phyloP scores from a whole-genome alignment of 805 yeast genomes.

The Starmerella stellata region DNA sequence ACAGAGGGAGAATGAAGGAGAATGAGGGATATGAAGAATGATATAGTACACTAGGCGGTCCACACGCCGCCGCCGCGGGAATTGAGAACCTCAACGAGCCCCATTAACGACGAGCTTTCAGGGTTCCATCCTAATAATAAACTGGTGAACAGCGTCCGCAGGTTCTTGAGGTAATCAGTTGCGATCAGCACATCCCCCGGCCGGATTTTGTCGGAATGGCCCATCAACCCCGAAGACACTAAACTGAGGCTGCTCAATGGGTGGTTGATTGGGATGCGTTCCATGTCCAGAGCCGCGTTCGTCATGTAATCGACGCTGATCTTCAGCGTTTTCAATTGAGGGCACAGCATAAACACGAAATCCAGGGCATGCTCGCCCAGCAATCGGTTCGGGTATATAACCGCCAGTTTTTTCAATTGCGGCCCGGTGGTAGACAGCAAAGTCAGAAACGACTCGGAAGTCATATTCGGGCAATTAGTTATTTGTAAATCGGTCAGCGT shows the following conservation, averaged over 20 bases:
- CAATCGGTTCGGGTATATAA: constrained; percentile 80
- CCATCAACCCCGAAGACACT: constrained; percentile 68
- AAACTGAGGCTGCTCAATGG: constrained; percentile 49
- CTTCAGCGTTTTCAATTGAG: constrained; percentile 43
- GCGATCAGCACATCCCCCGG: constrained; percentile 84
- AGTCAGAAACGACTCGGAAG: constrained; percentile 44
- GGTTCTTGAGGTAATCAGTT: constrained; percentile 54
- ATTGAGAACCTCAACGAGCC: constrained; percentile 50
- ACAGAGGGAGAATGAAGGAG: too few relatives aligned
- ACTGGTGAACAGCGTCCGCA: constrained; percentile 48
- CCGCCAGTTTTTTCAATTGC: constrained; percentile 41
- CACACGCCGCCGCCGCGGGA: constrained; percentile 49
- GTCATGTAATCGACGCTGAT: constrained; percentile 67
- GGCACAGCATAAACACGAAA: constrained; percentile 54
- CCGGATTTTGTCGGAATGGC: constrained; percentile 63
- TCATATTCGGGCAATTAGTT: constrained; percentile 71
- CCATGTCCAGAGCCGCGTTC: constrained; percentile 26
- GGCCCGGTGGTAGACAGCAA: constrained; percentile 49
- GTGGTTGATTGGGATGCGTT: constrained; percentile 22
- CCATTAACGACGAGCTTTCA: constrained; percentile 39
- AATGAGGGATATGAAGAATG: too few relatives aligned
- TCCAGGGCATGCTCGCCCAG: constrained; percentile 55
- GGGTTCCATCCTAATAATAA: constrained; percentile 66
- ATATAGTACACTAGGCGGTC: too few relatives aligned
- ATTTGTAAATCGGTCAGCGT: constrained; percentile 56